Evolutionary conservation across 805 yeast genomes (phyloP), one percentile per base, ranked within the genome.

Genomic region (Saturnispora bothae): DNA sequence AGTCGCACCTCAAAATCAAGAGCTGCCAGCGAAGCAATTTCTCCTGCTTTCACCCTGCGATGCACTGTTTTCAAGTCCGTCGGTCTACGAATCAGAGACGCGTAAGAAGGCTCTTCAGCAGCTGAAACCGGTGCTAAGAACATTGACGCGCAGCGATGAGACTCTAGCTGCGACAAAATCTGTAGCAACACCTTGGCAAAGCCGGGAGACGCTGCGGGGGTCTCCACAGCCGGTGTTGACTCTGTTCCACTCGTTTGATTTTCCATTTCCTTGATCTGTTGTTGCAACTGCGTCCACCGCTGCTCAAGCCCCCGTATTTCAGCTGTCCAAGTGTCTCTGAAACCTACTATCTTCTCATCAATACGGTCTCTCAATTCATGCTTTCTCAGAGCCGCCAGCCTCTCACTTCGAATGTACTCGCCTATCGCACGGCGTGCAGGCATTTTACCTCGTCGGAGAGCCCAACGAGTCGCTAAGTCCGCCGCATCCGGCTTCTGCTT

Each of bases 141-240:
- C 40, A 83, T 77, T 0, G 86, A 76, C 0, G 92, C 82, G 49
- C 71, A 78, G 41, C 83, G 64, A 54, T 81, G 79, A 2, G 83
- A 76, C 28, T 78, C 69, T 7, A 83, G 74, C 43, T 78, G 77
- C 14, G 73, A 65, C 34, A 83, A 57, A 23, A 83, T 60, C 32
- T 78, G 81, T 6, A 68, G 60, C 0, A 84, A 78, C 15, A 78
- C 62, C 17, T 68, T 61, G 45, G 74, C 81, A 56, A 82, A 76
- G 45, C 76, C 64, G 50, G 77, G 76, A 40, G 31, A 27, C 3
- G 40, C 25, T 23, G 26, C 25, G 10, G 33, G n/a, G n/a, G n/a
- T n/a, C n/a, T n/a, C n/a, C n/a, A n/a, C n/a, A n/a, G n/a, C n/a
- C n/a, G n/a, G n/a, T n/a, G n/a, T n/a, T n/a, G n/a, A n/a, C n/a